Percentiles rank a stretch among this genome's conserved stretches.
Conservation (phyloP, 257 asterid genomes). For the Solanum medicagineum region DNA sequence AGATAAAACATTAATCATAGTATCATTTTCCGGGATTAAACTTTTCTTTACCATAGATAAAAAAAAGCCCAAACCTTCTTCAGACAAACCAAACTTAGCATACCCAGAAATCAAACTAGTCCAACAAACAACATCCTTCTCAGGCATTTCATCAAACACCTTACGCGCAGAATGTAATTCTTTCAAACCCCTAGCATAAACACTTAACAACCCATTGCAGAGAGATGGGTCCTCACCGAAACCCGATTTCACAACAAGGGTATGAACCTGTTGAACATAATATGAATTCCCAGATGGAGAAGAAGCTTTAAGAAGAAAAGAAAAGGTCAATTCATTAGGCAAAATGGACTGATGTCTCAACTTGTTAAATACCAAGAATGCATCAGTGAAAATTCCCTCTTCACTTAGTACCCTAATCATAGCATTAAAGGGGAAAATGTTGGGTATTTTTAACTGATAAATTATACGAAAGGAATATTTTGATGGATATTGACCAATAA, state of each 20-base stretch:
- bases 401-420: conserved; percentile 56
- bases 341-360: conserved; percentile 11
- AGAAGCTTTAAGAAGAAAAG: conserved; percentile 60
- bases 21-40: conserved; percentile 44
- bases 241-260: conserved; percentile 38
- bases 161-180: conserved; percentile 40
- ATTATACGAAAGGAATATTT: conserved; percentile 34
- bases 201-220: conserved; percentile 50
- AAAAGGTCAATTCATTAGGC: conserved; percentile 60
- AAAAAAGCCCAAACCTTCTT: conserved; percentile 37
- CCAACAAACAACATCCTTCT: conserved; percentile 42
- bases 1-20: conserved; percentile 62
- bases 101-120: conserved; percentile 64
- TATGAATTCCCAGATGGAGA: conserved; percentile 6
- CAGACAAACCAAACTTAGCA: conserved; percentile 34
- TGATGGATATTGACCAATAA: conserved; percentile 62
- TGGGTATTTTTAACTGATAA: conserved; percentile 22
- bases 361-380: conserved; percentile 23
- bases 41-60: conserved; percentile 33
- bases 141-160: conserved; percentile 68
- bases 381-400: conserved; percentile 24
- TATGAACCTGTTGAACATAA: conserved; percentile 33
- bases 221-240: conserved; percentile 24
- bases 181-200: conserved; percentile 27
- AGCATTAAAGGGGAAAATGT: conserved; percentile 66